Evolutionary conservation across 768 basidiomycete genomes (phyloP).

Genomic region (Gelatoporia subvermispora): DNA sequence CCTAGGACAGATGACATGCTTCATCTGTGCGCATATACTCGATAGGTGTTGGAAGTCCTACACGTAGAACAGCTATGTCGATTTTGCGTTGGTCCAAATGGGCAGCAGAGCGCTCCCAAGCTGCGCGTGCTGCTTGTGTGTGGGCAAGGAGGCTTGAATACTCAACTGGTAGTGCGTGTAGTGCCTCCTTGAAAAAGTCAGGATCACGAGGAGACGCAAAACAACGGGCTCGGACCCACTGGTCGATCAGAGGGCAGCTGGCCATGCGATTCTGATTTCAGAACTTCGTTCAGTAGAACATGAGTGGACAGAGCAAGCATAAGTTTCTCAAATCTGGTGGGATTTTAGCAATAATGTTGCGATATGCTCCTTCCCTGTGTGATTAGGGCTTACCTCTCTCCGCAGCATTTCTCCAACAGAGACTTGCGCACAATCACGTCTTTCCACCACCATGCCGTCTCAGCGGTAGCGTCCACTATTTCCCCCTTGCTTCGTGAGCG

Average conservation of each 20-base stretch:
- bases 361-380: too few relatives aligned
- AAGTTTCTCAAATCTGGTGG: conserved; percentile 45
- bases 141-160: conserved; percentile 31
- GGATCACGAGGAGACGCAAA: too few relatives aligned
- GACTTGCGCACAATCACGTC: conserved; percentile 52
- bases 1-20: not conserved
- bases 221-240: too few relatives aligned
- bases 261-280: too few relatives aligned
- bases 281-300: conserved; percentile 33
- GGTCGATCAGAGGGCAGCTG: conserved; percentile 5
- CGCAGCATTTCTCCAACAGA: conserved; percentile 48
- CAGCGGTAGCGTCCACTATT: not conserved
- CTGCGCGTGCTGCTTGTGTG: conserved; percentile 26
- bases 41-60: conserved; percentile 9
- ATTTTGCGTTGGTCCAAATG: conserved; percentile 28
- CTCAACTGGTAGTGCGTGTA: conserved; percentile 28
- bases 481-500: conserved; percentile 14
- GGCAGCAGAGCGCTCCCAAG: conserved; percentile 36
- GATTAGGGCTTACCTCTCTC: conserved; percentile 36
- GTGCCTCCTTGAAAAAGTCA: conserved; percentile 14
- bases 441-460: conserved; percentile 48
- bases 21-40: not conserved
- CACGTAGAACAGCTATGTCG: conserved; percentile 25
- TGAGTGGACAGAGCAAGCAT: conserved; percentile 50
- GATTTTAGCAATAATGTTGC: too few relatives aligned